phyloP scores from a whole-genome alignment of 2,329 filamentous ascomycete species.

The Blastomyces silverae region DNA sequence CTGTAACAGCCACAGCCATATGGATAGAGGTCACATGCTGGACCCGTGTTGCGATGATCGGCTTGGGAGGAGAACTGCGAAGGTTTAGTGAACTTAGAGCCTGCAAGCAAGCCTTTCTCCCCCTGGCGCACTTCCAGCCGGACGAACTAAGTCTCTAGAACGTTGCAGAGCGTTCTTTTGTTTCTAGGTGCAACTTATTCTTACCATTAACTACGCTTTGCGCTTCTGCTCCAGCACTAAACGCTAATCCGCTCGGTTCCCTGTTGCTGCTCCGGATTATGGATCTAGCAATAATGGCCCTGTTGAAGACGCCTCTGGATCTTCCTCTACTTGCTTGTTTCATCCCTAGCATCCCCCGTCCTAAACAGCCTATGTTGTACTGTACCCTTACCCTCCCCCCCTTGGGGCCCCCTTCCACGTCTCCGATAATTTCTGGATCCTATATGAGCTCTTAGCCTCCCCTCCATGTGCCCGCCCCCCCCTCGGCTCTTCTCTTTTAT shows the following conservation, averaged over 20 bases:
- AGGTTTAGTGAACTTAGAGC: neutral
- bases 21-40: conserved; percentile 5
- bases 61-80: neutral
- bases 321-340: conserved; percentile 9
- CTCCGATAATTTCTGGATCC: conserved; percentile 10
- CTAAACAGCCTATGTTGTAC: conserved; percentile 2
- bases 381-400: neutral
- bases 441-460: conserved; percentile 12
- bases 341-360: conserved; percentile 2
- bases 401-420: neutral
- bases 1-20: too few species aligned
- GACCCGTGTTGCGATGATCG: neutral
- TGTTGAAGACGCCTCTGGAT: conserved; percentile 6
- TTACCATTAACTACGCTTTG: neutral
- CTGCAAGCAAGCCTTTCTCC: neutral
- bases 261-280: too few species aligned
- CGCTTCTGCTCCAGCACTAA: conserved; percentile 1
- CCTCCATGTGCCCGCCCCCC: neutral
- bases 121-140: neutral
- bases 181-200: conserved; percentile 9
- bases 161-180: conserved; percentile 9
- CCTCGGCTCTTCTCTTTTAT: neutral
- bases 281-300: neutral
- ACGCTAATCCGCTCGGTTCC: conserved; percentile 12
- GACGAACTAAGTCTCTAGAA: neutral